Evolutionary conservation across 2,329 filamentous ascomycete species (phyloP).

Genomic region (Fusarium veterinarium): DNA sequence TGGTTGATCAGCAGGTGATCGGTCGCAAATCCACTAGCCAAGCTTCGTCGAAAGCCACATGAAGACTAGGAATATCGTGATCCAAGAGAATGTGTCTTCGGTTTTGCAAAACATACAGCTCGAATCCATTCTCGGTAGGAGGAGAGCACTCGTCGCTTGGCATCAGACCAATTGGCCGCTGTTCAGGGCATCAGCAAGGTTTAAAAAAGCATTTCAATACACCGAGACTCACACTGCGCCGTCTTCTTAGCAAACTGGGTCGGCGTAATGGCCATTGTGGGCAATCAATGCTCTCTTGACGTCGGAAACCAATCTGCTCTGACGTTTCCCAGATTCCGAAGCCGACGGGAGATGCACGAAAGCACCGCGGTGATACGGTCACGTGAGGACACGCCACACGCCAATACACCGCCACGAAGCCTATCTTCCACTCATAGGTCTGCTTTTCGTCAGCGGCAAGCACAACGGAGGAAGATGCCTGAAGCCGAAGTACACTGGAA

Average conservation of each 20-base stretch:
- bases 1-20: constrained; percentile 30
- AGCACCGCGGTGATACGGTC: constrained; percentile 28
- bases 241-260: constrained; percentile 89
- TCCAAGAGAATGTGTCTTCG: background rate
- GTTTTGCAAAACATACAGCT: constrained; percentile 74
- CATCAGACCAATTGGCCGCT: constrained; percentile 92
- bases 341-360: constrained; percentile 43
- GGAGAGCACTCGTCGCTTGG: constrained; percentile 84
- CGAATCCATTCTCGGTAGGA: constrained; percentile 97
- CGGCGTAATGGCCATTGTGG: constrained; percentile 86
- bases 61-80: background rate
- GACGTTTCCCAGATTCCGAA: constrained; percentile 46
- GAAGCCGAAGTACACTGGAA: background rate
- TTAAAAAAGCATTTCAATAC: constrained; percentile 1
- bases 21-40: background rate
- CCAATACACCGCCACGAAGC: constrained; percentile 34
- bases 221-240: constrained; percentile 73
- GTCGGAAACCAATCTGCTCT: constrained; percentile 45
- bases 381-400: constrained; percentile 46
- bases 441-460: constrained; percentile 39
- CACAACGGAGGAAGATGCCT: background rate
- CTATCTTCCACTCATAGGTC: constrained; percentile 33
- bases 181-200: constrained; percentile 52
- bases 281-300: constrained; percentile 52
- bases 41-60: background rate